A percentile compares a stretch with the other conserved stretches of the same genome.
These are phyloP conservation scores for Daldinia vernicosa DNA, from an alignment of 495 filamentous ascomycete species.

Conservation along the genomic window DNA sequence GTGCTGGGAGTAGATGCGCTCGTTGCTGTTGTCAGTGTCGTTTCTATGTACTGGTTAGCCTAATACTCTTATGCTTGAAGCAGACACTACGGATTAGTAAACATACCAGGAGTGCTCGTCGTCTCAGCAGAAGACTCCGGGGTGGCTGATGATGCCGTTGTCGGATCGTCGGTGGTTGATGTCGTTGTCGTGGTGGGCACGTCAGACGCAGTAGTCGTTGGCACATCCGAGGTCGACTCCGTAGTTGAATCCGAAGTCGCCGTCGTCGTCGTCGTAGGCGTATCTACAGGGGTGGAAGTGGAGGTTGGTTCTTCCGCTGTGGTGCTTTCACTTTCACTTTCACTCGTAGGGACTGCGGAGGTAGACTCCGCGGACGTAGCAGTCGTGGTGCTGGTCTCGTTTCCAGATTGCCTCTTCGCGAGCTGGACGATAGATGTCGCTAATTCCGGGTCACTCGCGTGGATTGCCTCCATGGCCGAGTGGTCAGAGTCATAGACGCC, in stretches of 20 bases:
- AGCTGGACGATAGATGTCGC: constrained; percentile 50
- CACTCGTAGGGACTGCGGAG: constrained; percentile 27
- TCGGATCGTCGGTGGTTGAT: not conserved
- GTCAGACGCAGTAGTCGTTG: constrained; percentile 20
- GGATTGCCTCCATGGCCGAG: constrained; percentile 47
- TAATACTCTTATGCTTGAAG: not conserved
- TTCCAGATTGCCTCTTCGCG: constrained; percentile 49
- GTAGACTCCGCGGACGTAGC: constrained; percentile 24
- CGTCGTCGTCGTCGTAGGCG: constrained; percentile 21
- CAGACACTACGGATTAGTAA: not conserved
- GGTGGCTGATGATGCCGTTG: constrained; percentile 23
- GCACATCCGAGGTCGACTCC: constrained; percentile 22
- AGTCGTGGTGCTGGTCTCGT: constrained; percentile 31
- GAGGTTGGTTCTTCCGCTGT: constrained; percentile 6
- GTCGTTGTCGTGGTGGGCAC: constrained; percentile 17
- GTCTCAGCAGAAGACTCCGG: constrained; percentile 28
- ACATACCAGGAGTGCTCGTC: constrained; percentile 38
- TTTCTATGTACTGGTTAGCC: constrained; percentile 28
- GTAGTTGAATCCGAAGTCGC: not conserved
- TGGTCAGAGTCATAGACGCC: constrained; percentile 50
- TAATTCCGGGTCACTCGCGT: constrained; percentile 43
- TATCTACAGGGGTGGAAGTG: constrained; percentile 25
- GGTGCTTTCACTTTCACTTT: constrained; percentile 35
- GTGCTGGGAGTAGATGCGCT: constrained; percentile 22
- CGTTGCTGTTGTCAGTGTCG: constrained; percentile 34